Evolutionary conservation across 208 protist genomes (phyloP).

Genomic region (Phytomonas francai): DNA sequence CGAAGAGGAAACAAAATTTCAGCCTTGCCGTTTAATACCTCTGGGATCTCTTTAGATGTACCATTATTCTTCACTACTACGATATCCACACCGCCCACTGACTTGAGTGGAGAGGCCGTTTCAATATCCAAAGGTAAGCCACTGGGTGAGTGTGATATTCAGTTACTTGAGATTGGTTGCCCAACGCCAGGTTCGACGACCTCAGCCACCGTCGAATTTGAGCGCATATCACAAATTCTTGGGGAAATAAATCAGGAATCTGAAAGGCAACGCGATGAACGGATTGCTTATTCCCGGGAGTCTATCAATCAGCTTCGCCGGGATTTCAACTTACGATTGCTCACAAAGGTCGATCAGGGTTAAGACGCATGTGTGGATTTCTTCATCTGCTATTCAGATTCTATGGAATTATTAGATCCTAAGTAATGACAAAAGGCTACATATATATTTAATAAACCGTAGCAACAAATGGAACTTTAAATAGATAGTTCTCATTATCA

Average conservation of each 20-base stretch:
- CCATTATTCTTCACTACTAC: not conserved
- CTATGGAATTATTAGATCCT: not conserved
- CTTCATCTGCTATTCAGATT: not conserved
- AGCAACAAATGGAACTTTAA: not conserved
- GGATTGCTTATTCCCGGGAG: not conserved
- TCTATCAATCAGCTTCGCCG: constrained; percentile 1
- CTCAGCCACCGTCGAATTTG: constrained; percentile 45
- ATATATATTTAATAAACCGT: not conserved
- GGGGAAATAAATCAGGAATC: not conserved
- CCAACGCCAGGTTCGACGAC: constrained; percentile 44
- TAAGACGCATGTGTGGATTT: not conserved
- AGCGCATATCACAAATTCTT: constrained; percentile 14
- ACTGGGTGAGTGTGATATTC: constrained; percentile 17
- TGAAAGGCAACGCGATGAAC: not conserved
- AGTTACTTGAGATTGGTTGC: constrained; percentile 44
- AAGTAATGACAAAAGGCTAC: not conserved
- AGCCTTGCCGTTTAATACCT: not conserved
- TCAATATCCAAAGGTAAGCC: not conserved
- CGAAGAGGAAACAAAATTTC: not conserved
- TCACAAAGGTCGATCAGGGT: not conserved
- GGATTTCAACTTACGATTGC: not conserved
- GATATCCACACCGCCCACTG: not conserved
- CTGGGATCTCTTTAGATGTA: not conserved
- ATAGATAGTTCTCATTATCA: not conserved
- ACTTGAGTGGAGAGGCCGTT: not conserved